Base-by-base conservation (phyloP, 2,329 filamentous ascomycete species). In the Fusarium poae region DNA sequence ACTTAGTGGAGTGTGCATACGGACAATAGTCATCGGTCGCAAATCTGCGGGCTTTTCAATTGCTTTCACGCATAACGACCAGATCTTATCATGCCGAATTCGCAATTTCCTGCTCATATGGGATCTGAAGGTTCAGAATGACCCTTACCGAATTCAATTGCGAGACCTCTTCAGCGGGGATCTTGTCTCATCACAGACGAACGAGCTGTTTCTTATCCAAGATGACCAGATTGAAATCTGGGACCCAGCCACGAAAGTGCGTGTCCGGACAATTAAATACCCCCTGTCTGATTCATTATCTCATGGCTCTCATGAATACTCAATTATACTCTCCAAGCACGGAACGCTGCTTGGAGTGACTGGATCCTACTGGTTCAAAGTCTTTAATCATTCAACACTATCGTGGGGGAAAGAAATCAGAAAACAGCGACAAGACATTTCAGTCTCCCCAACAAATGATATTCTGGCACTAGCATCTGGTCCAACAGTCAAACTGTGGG, bases 131-230 rank as follows among this genome's bases (percentile, higher is more conserved):
- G 12, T 6, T 9, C 34, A n/a, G 18, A 9, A 5, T 5, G 4
- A n/a, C 18, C 34, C 9, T n/a, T 3, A 37, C 9, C 2, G 2
- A n/a, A 35, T 35, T n/a, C 18, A 6, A 35, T 8, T 6, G 10
- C 8, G 8, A 5, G 4, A 2, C 5, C 8, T 12, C n/a, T n/a
- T 1, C 34, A 5, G 16, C 6, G 5, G 9, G 3, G 10, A 8
- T 2, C 34, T 35, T 35, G 18, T n/a, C 4, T n/a, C 18, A 6
- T n/a, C 34, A 11, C 3, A n/a, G 5, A 5, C 9, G 10, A 11
- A 37, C 18, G 34, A 37, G 18, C 9, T 37, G 5, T 12, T 5
- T 5, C 18, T 37, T 9, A n/a, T 37, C 2, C 5, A 18, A 11
- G 5, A 11, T 9, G 3, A 37, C 5, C 7, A 11, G 18, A 9